Evolutionary conservation across 2,329 filamentous ascomycete species (phyloP), one percentile per base, ranked within the genome.

Genomic region (Trichoderma lentiforme): DNA sequence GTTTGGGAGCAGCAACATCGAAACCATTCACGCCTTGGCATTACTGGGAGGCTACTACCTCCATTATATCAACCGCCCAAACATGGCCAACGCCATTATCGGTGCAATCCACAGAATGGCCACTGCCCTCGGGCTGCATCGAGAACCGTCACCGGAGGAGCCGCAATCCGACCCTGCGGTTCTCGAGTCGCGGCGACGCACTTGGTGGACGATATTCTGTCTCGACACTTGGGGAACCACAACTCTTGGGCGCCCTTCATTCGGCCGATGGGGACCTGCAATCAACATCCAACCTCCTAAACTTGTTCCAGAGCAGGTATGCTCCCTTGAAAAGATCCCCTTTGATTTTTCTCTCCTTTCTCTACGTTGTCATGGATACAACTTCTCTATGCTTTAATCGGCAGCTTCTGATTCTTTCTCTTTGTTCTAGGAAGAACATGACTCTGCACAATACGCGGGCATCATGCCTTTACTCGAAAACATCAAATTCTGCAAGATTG

Each of bases 401-500:
- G 12, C 47, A 39, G 30, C 30, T 67, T 32, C 32, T 68, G 24
- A 60, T 34, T 9, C 14, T 39, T 34, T 14, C 7, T 36, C 21
- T 8, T 28, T 11, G 30, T 14, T 36, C 21, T 21, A 71, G 68
- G 68, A 80, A 72, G 76, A 74, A 26, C 84, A 82, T 43, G 87
- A 87, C 80, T 86, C 84, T 53, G 84, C 82, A 1, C 90, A 89
- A 76, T 85, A 92, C 62, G 86, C 90, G 2, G 89, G 90, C 70
- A 89, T 92, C 70, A 84, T 94, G 4, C 92, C 92, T 0, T 81
- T 94, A 18, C 89, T 93, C 32, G 91, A 95, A 80, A 93, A 93
- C 78, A 91, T 93, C 74, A 89, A 90, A 65, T 95, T 95, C 80
- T 93, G 92, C 82, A 92, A 92, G 79, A 92, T 95, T 73, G 90